Evolutionary conservation across 2,329 filamentous ascomycete genomes (phyloP).

Genomic region (Tolypocladium cylindrosporum): DNA sequence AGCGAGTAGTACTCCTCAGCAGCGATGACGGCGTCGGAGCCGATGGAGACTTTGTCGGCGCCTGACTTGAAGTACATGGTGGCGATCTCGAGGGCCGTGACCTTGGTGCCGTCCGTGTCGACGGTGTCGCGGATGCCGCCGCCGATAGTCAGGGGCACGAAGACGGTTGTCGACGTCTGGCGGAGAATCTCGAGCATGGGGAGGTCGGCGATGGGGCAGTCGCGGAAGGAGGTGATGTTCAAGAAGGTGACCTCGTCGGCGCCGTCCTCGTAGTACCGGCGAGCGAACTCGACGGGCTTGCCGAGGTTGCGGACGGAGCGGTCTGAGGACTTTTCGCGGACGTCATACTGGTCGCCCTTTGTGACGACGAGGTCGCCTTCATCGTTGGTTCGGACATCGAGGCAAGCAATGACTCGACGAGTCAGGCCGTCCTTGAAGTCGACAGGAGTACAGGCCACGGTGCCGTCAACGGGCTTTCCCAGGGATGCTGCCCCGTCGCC

Average conservation of each 20-base stretch:
- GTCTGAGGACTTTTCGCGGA: slow-evolving; percentile 69
- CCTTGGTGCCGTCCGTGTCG: slow-evolving; percentile 75
- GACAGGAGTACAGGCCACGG: slow-evolving; percentile 8
- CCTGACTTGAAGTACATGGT: slow-evolving; percentile 96
- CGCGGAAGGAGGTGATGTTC: slow-evolving; percentile 96
- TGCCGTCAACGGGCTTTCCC: slow-evolving; percentile 5
- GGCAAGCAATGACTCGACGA: slow-evolving; percentile 86
- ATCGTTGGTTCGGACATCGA: slow-evolving; percentile 93
- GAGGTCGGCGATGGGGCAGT: slow-evolving; percentile 82
- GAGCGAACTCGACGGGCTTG: slow-evolving; percentile 92
- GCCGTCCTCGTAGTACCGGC: slow-evolving; percentile 89
- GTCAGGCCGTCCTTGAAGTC: slow-evolving; percentile 60
- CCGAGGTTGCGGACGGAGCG: slow-evolving; percentile 78
- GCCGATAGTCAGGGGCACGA: slow-evolving; percentile 90
- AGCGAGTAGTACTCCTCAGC: slow-evolving; percentile 81
- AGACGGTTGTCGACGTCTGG: slow-evolving; percentile 79
- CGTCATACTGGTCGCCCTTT: slow-evolving; percentile 97
- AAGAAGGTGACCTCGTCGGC: slow-evolving; percentile 96
- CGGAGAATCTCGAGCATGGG: slow-evolving; percentile 95
- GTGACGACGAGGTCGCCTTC: slow-evolving; percentile 92
- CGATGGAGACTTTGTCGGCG: slow-evolving; percentile 95
- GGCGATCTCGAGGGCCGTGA: slow-evolving; percentile 87
- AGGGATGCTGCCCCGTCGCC: slow-evolving; percentile 51
- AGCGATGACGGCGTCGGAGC: slow-evolving; percentile 85
- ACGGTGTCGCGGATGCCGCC: slow-evolving; percentile 90